phyloP scores from a whole-genome alignment of 257 asterid species.

The Cordia subcordata region DNA sequence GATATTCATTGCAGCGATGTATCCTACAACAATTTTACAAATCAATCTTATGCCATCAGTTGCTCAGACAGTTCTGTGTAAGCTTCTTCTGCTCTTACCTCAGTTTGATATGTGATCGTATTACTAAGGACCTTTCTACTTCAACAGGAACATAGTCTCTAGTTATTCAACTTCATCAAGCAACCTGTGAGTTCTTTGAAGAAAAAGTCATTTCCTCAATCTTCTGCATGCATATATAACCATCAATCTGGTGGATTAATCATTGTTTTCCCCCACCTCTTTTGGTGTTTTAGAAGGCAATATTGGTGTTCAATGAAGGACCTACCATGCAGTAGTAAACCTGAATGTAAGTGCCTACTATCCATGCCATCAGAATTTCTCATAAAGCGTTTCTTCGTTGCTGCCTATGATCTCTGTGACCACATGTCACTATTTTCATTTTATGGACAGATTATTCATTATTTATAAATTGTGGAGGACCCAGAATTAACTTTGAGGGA shows the following conservation, averaged over 20 bases:
- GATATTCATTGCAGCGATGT: conserved; percentile 61
- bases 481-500: conserved; percentile 31
- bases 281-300: conserved; percentile 23
- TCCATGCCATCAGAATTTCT: neutral
- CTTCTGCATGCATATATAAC: neutral
- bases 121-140: conserved; percentile 8
- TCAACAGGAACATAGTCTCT: conserved; percentile 70
- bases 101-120: conserved; percentile 2
- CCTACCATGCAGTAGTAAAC: conserved; percentile 50
- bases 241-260: too few relatives aligned
- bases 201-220: neutral
- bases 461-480: conserved; percentile 86
- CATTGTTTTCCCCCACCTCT: too few relatives aligned
- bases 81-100: conserved; percentile 17
- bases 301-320: conserved; percentile 74
- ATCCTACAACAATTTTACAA: conserved; percentile 76
- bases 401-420: neutral
- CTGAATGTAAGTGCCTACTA: conserved; percentile 36
- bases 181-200: conserved; percentile 49
- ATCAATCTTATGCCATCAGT: conserved; percentile 13
- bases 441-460: conserved; percentile 49
- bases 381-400: neutral
- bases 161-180: conserved; percentile 50
- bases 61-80: conserved; percentile 53
- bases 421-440: neutral